Evolutionary conservation across 2,329 filamentous ascomycete species (phyloP).

Genomic region (Aspergillus luchuensis): DNA sequence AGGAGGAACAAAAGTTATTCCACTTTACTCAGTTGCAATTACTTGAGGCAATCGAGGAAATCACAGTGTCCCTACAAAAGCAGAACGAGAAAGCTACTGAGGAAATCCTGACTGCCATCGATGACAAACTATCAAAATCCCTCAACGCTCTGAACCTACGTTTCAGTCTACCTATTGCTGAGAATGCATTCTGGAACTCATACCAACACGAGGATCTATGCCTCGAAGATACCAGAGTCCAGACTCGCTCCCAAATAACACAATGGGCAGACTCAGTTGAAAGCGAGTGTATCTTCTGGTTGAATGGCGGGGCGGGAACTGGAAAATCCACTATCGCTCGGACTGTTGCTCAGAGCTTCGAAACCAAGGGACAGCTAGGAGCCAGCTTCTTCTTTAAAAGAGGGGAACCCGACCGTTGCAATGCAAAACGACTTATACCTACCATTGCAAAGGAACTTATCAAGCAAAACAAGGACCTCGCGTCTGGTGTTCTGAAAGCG

Average conservation of each 20-base stretch:
- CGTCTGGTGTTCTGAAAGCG: constrained; percentile 18
- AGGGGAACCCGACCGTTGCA: constrained; percentile 43
- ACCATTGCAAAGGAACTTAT: constrained; percentile 41
- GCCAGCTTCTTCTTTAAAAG: constrained; percentile 51
- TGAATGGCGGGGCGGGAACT: constrained; percentile 31
- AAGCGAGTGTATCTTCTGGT: constrained; percentile 34
- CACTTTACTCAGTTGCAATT: neutral
- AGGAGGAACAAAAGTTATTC: neutral
- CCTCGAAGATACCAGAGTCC: constrained; percentile 22
- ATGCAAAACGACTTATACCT: constrained; percentile 42
- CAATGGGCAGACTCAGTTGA: constrained; percentile 23
- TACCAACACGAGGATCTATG: constrained; percentile 23
- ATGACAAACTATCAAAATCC: neutral
- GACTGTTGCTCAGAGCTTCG: neutral
- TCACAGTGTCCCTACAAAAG: neutral
- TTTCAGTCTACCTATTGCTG: neutral
- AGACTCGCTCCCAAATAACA: constrained; percentile 23
- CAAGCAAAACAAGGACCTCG: constrained; percentile 30
- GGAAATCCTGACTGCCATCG: neutral
- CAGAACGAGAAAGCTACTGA: neutral
- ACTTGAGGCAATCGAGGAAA: neutral
- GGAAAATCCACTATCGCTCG: too few species aligned
- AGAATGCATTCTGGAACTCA: constrained; percentile 1
- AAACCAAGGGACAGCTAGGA: constrained; percentile 22
- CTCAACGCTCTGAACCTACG: constrained; percentile 4